Base-by-base conservation (phyloP, 805 yeast genomes). In the Candida xyloterini region DNA sequence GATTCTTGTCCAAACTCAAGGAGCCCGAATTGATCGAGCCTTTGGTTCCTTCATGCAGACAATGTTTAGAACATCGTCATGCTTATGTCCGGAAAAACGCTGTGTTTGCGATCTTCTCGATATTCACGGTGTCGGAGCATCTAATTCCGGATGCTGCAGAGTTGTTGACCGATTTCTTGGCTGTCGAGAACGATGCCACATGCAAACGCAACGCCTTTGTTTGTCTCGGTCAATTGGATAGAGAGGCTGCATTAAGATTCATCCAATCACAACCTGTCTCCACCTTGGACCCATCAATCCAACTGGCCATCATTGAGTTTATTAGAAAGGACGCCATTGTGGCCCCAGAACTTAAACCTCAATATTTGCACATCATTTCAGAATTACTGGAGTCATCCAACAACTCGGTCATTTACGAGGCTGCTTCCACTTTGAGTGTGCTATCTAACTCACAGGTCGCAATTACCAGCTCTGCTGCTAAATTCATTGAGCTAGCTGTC, bases 81-180 rank as follows among this genome's bases (percentile, higher is more conserved):
- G 95, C 98, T 8, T 93, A 95, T 58, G 99, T 93, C 47, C 82
- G 99, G 61, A 93, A 93, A 64, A 91, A 93, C 60, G 99, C 99
- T 6, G 90, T 88, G 15, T 83, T 91, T 65, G 95, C 98, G 29
- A 78, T 93, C 43, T 78, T 75, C 54, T 80, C 95, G 16, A 86
- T 93, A 52, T 84, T 76, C 63, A 73, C 80, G 59, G 90, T 84
- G 37, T 80, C 95, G 24, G 89, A 84, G 28, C 91, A 85, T 65
- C 75, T 93, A 59, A 75, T 87, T 32, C 99, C 99, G 6, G 99
- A 95, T 67, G 96, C 97, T n/a, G 83, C 89, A 38, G 95, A 86
- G 51, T 74, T 91, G 47, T 72, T 91, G 50, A 70, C 73, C 48
- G 75, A 76, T 39, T 86, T 89, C 61, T 71, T 93, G 56, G 73